Evolutionary conservation across 192 early-diverging fungal species (phyloP).

Genomic region (Chytriomyces confervae): DNA sequence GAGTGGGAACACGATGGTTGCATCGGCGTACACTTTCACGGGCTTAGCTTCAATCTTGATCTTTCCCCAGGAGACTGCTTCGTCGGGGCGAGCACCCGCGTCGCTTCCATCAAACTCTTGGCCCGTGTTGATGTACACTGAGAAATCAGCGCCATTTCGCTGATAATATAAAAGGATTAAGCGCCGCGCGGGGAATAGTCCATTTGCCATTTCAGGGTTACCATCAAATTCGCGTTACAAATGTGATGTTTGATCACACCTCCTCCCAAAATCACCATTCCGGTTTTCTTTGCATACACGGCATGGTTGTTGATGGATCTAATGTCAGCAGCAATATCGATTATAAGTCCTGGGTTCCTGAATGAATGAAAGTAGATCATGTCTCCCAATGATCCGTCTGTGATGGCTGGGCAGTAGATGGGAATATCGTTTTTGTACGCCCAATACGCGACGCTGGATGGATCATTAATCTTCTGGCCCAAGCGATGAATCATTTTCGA

Average conservation of each 20-base stretch:
- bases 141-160: constrained; percentile 96
- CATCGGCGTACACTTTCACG: constrained; percentile 95
- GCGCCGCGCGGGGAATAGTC: background rate
- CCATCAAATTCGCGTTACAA: constrained; percentile 98
- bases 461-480: constrained; percentile 89
- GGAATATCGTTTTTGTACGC: constrained; percentile 97
- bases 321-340: constrained; percentile 94
- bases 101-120: constrained; percentile 99
- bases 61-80: constrained; percentile 99
- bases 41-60: constrained; percentile 80
- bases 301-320: constrained; percentile 90
- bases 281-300: constrained; percentile 95
- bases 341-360: constrained; percentile 90
- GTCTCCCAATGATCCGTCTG: constrained; percentile 97
- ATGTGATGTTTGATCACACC: constrained; percentile 99
- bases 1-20: constrained; percentile 89
- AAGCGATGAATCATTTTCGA: constrained; percentile 86
- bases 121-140: constrained; percentile 96
- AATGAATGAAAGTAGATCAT: constrained; percentile 99
- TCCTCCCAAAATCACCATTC: constrained; percentile 95
- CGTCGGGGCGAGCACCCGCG: constrained; percentile 95
- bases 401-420: constrained; percentile 95
- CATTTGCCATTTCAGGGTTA: constrained; percentile 18
- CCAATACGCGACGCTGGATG: constrained; percentile 96
- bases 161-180: constrained; percentile 29